Conservation (phyloP, 2,329 filamentous ascomycete genomes). For the Aspergillus fijiensis region DNA sequence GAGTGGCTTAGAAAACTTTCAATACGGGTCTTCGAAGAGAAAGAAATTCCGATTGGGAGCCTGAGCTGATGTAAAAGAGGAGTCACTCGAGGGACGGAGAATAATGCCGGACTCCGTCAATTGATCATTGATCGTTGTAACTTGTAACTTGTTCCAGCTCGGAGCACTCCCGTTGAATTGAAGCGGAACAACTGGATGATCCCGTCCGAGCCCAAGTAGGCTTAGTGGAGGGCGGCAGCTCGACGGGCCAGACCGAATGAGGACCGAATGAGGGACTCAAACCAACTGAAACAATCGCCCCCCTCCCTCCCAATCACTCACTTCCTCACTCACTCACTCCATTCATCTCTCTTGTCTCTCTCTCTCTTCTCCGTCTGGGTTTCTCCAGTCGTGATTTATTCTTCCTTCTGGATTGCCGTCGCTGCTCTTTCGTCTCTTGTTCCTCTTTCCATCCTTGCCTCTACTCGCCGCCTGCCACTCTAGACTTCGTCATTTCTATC, state of each 20-base stretch:
- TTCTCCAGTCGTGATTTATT: not conserved
- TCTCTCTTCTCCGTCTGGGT: not conserved
- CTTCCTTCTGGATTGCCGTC: not conserved
- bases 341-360: not conserved
- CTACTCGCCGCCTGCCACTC: conserved; percentile 6
- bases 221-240: conserved; percentile 22
- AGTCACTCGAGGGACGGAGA: not conserved
- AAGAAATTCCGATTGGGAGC: not conserved
- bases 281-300: not conserved
- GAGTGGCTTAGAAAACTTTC: not conserved
- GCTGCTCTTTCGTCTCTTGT: conserved; percentile 5
- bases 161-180: conserved; percentile 3
- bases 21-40: not conserved
- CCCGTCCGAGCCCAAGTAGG: conserved; percentile 24
- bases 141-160: too few species aligned
- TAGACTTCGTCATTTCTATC: not conserved
- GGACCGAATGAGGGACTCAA: conserved; percentile 1
- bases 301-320: not conserved
- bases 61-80: not conserved
- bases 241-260: conserved; percentile 22
- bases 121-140: not conserved
- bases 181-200: conserved; percentile 23
- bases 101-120: not conserved
- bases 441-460: not conserved
- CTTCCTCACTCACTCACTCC: not conserved